Percentiles rank a stretch among this genome's conserved stretches.
Evolutionary conservation across 2,329 filamentous ascomycete species (phyloP).

Genomic region (Phaeosphaeriaceae sp.): DNA sequence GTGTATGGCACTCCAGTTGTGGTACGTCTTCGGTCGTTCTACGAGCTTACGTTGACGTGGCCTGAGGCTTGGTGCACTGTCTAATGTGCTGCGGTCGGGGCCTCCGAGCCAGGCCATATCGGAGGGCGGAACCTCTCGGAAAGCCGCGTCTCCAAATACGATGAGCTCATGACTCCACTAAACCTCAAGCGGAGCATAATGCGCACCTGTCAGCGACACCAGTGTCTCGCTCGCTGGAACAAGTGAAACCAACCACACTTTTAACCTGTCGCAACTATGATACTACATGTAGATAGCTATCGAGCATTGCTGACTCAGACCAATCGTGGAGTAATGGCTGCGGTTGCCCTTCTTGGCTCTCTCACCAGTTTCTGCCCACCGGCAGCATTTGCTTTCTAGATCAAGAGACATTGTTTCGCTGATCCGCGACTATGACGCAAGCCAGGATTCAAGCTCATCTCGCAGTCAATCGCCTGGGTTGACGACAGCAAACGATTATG

Average conservation of each 20-base stretch:
- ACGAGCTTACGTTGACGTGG: slow-evolving; percentile 3
- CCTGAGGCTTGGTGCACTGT: slow-evolving; percentile 1
- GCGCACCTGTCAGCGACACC: background rate
- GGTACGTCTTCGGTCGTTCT: background rate
- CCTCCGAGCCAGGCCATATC: background rate
- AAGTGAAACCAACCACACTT: background rate
- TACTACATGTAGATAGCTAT: background rate
- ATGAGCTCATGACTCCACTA: background rate
- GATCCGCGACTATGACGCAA: no score
- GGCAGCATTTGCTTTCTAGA: background rate
- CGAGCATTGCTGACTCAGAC: background rate
- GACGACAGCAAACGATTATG: no score
- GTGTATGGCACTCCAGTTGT: background rate
- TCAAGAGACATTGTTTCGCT: no score
- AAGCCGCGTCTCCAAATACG: background rate
- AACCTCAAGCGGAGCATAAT: background rate
- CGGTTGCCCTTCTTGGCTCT: background rate
- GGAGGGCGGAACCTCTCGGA: slow-evolving; percentile 1
- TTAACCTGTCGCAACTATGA: no score
- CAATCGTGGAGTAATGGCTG: background rate
- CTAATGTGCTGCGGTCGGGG: background rate
- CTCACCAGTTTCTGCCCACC: background rate
- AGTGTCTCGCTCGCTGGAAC: background rate
- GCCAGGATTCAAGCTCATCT: no score
- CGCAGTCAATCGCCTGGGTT: no score